Evolutionary conservation across 345 rosid species (phyloP).

Genomic region (Isatis tinctoria): DNA sequence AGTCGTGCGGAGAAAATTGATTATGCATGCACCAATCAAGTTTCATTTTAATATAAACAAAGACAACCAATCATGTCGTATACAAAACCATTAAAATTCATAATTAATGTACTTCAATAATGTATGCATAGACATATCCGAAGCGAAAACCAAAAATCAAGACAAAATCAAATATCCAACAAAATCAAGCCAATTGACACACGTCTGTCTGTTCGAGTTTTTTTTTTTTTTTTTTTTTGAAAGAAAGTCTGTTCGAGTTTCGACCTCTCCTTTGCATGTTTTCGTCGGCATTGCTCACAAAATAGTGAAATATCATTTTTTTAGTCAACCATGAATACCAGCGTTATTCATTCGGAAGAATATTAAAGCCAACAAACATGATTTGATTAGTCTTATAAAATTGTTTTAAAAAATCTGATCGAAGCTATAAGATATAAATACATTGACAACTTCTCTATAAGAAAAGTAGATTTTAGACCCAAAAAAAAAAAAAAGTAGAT

Average conservation of each 20-base stretch:
- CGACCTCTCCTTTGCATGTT: constrained; percentile 1
- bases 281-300: not conserved
- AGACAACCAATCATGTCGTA: not conserved
- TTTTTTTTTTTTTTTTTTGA: too few relatives aligned
- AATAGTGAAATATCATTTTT: not conserved
- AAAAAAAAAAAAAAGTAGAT: not conserved
- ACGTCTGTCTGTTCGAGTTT: not conserved
- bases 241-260: not conserved
- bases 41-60: not conserved
- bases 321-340: constrained; percentile 10
- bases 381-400: not conserved
- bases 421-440: not conserved
- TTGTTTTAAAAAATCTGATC: not conserved
- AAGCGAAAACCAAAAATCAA: not conserved
- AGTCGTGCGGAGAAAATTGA: constrained; percentile 5
- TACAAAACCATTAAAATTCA: not conserved
- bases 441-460: not conserved
- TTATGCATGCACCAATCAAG: constrained; percentile 1
- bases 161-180: not conserved
- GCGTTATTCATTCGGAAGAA: not conserved
- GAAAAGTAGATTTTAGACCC: too few relatives aligned
- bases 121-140: not conserved
- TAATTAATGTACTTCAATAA: not conserved
- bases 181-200: not conserved
- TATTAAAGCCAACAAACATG: not conserved